Percentiles rank a stretch among this genome's conserved stretches.
Evolutionary conservation across 129 eudicot species (phyloP).

Genomic region (Mikania micrantha): DNA sequence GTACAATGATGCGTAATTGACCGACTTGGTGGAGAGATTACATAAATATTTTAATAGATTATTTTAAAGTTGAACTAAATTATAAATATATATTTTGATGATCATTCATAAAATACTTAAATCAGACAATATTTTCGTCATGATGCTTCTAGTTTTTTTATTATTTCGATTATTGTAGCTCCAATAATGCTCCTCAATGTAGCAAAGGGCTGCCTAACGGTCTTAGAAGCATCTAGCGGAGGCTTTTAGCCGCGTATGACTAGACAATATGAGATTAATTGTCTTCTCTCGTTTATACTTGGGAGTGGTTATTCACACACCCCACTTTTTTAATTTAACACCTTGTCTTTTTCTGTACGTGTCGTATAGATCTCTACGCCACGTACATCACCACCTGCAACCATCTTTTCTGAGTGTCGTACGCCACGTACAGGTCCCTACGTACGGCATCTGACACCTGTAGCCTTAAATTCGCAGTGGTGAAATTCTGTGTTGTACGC

Average conservation of each 20-base stretch:
- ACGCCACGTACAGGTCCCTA: too few relatives aligned
- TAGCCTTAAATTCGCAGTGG: too few relatives aligned
- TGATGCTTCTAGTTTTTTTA: neutral
- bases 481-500: too few relatives aligned
- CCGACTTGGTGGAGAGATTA: neutral
- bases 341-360: too few relatives aligned
- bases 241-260: constrained; percentile 14
- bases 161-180: neutral
- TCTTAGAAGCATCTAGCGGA: constrained; percentile 8
- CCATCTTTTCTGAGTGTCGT: too few relatives aligned
- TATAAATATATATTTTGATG: neutral
- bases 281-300: too few relatives aligned
- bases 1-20: neutral
- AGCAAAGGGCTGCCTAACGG: neutral
- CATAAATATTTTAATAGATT: neutral
- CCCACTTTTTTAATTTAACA: too few relatives aligned
- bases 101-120: neutral
- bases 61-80: neutral
- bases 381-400: too few relatives aligned
- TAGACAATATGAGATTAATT: constrained; percentile 6
- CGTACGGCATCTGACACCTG: too few relatives aligned
- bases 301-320: too few relatives aligned
- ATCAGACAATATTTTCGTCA: neutral
- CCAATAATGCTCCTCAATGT: neutral
- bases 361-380: too few relatives aligned